These are phyloP conservation scores for Diaporthe batatas DNA, from an alignment of 2,329 filamentous ascomycete genomes.

Conservation along the genomic window DNA sequence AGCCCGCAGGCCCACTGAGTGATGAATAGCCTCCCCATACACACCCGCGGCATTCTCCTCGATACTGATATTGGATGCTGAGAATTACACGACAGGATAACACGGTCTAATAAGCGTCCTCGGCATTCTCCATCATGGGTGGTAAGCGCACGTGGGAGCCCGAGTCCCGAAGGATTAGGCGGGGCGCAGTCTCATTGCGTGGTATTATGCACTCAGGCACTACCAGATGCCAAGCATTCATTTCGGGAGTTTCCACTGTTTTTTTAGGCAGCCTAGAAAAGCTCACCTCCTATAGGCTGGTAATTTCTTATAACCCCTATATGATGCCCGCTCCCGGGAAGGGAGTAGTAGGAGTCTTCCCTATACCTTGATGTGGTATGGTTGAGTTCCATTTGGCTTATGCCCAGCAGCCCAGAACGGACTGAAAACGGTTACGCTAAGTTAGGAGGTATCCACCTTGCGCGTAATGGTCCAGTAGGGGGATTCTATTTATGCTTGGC, in stretches of 20 bases:
- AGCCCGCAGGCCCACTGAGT: not conserved
- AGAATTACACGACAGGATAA: not conserved
- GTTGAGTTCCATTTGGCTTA: constrained; percentile 31
- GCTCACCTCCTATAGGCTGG: constrained; percentile 9
- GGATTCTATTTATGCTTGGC: not conserved
- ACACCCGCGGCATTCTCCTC: too few species aligned
- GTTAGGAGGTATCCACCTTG: not conserved
- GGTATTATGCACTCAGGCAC: constrained; percentile 1
- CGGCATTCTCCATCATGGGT: constrained; percentile 15
- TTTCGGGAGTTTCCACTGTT: constrained; percentile 26
- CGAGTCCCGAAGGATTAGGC: constrained; percentile 8
- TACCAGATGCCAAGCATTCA: constrained; percentile 15
- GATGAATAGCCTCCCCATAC: not conserved
- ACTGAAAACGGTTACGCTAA: not conserved
- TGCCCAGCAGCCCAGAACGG: constrained; percentile 9
- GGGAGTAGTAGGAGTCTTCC: not conserved
- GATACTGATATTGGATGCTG: not conserved
- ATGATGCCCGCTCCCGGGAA: constrained; percentile 11
- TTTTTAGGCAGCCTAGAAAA: constrained; percentile 23
- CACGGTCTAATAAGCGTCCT: not conserved
- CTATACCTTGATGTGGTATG: constrained; percentile 5
- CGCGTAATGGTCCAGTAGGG: not conserved
- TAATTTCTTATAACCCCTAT: not conserved
- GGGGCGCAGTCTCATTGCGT: not conserved
- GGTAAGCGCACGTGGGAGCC: constrained; percentile 19